Evolutionary conservation across 257 asterid species (phyloP), one percentile per base, ranked within the genome.

Genomic region (Catharanthus roseus): DNA sequence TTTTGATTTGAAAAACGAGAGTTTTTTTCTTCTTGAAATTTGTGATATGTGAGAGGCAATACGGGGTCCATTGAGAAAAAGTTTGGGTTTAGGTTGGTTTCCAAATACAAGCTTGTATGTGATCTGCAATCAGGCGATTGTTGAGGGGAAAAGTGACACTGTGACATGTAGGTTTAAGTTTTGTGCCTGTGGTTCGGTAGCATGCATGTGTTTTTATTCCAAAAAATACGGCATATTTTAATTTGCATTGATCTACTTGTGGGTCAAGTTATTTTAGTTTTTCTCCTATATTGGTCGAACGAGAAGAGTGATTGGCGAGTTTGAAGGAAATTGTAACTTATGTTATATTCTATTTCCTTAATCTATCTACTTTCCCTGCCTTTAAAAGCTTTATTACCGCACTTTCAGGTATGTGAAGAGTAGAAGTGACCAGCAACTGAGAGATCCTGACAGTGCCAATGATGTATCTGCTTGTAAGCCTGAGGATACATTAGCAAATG

Each of bases 351-450:
- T 61, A 18, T 12, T 33, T 31, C 19, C 16, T 19, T 34, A 16
- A 11, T 62, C 47, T 21, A 0, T 19, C 3, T 19, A 34, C 29
- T 2, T 62, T 34, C 18, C 6, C 3, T 62, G 28, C 16, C n/a
- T 29, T 62, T 67, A 33, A n/a, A n/a, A 54, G 38, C 64, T 45
- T 19, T 5, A 3, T 39, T 67, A 3, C 16, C 13, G n/a, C 26
- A 41, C 42, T 53, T 75, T 63, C 78, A 93, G 98, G 79, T 95
- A 95, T 67, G 99, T 91, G 77, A 91, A 79, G 86, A 95, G 99
- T 80, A 86, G 99, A 82, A 95, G 91, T 77, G 99, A 95, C 83
- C 90, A 86, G 80, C 97, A 95, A 73, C 81, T 95, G 80, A 85
- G 89, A 80, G 82, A 76, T 63, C 61, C 47, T 24, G 72, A 77